Evolutionary conservation across 2,329 filamentous ascomycete genomes (phyloP).

Genomic region (Conoideocrella luteorostrata): DNA sequence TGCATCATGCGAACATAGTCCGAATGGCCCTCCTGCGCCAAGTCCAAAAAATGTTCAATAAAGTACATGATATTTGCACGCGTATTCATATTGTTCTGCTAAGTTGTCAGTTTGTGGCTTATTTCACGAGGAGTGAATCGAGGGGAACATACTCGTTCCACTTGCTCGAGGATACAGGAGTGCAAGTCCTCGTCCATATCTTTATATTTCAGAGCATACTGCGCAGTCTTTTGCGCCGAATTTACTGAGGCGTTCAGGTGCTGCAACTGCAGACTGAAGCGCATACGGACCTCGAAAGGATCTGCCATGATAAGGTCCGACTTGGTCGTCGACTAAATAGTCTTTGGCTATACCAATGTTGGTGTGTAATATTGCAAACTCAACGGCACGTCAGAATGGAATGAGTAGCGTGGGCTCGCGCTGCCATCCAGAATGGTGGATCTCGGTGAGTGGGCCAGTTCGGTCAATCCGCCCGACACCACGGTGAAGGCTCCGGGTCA

Average conservation of each 20-base stretch:
- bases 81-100: conserved; percentile 87
- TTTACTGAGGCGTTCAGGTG: conserved; percentile 86
- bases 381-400: too few relatives aligned
- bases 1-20: conserved; percentile 94
- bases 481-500: too few relatives aligned
- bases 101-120: not conserved
- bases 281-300: conserved; percentile 97
- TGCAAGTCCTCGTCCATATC: conserved; percentile 97
- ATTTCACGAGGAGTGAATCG: not conserved
- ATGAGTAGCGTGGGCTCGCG: too few relatives aligned
- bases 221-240: conserved; percentile 84
- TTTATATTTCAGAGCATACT: conserved; percentile 88
- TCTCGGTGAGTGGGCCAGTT: too few relatives aligned
- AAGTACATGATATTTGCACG: conserved; percentile 99
- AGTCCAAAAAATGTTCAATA: conserved; percentile 88
- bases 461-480: too few relatives aligned
- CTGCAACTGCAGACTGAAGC: conserved; percentile 84
- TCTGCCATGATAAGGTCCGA: conserved; percentile 48
- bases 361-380: too few relatives aligned
- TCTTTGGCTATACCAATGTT: too few relatives aligned
- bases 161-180: conserved; percentile 92
- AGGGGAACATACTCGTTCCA: conserved; percentile 59
- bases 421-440: too few relatives aligned
- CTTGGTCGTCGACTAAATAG: too few relatives aligned
- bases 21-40: conserved; percentile 67